These are phyloP conservation scores for Penicillium samsonianum DNA, from an alignment of 495 filamentous ascomycete genomes.

Conservation along the genomic window DNA sequence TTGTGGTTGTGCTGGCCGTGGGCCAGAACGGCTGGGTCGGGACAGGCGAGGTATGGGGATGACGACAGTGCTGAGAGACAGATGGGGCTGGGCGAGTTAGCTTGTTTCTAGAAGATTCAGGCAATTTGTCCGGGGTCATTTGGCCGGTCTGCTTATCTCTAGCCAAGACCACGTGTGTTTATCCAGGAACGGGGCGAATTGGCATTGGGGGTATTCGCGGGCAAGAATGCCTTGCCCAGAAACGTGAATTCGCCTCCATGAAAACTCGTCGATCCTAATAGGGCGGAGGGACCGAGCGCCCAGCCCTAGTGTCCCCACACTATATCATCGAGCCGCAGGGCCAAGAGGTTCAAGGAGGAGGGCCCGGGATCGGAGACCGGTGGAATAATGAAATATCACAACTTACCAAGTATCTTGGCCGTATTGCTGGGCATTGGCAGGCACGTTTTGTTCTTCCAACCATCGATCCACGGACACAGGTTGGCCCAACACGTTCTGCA, in stretches of 20 bases:
- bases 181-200: slow-evolving; percentile 1
- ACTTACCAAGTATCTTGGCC: slow-evolving; percentile 39
- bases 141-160: neutral
- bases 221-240: slow-evolving; percentile 12
- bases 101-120: slow-evolving; percentile 9
- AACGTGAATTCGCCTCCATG: neutral
- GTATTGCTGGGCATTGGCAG: slow-evolving; percentile 23
- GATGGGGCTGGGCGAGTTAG: slow-evolving; percentile 22
- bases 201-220: neutral
- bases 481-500: slow-evolving; percentile 11
- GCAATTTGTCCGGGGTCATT: neutral
- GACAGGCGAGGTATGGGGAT: slow-evolving; percentile 24
- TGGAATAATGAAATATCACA: slow-evolving; percentile 8
- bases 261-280: slow-evolving; percentile 12
- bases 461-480: slow-evolving; percentile 31
- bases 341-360: slow-evolving; percentile 22
- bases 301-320: slow-evolving; percentile 37
- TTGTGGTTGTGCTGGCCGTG: neutral
- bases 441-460: slow-evolving; percentile 31
- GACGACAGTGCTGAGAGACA: slow-evolving; percentile 33
- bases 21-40: slow-evolving; percentile 23
- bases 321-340: slow-evolving; percentile 23
- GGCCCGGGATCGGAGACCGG: slow-evolving; percentile 3
- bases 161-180: neutral
- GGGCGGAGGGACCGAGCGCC: slow-evolving; percentile 19